Conservation (phyloP, 106 monocot genomes). For the Dendrobium chrysotoxum region DNA sequence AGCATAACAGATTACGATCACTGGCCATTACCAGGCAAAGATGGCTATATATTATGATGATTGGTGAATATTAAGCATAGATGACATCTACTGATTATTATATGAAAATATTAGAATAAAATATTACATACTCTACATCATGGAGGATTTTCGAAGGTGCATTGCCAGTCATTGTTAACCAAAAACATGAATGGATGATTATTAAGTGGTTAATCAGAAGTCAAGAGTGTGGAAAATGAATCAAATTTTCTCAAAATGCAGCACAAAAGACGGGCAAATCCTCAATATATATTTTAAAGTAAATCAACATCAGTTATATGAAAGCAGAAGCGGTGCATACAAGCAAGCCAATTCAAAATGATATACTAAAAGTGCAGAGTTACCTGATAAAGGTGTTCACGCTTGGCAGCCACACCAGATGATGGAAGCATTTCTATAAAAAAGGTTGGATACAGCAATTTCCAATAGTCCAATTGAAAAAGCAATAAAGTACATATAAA, state of each 20-base stretch:
- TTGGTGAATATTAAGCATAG: not conserved
- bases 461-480: not conserved
- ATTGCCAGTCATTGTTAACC: not conserved
- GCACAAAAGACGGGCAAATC: not conserved
- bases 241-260: not conserved
- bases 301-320: not conserved
- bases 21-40: too few relatives aligned
- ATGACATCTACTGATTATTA: not conserved
- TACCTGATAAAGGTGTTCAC: conserved; percentile 92
- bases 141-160: not conserved
- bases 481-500: not conserved
- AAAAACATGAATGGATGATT: not conserved
- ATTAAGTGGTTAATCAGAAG: not conserved
- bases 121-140: not conserved
- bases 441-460: not conserved
- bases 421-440: conserved; percentile 39
- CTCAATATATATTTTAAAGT: not conserved
- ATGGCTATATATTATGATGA: not conserved
- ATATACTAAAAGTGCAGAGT: not conserved
- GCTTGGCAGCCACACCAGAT: conserved; percentile 66
- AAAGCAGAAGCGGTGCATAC: not conserved
- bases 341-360: not conserved
- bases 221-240: not conserved
- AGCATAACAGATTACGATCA: too few relatives aligned
- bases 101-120: not conserved